Evolutionary conservation across 352 stramenopile species (phyloP), one percentile per base, ranked within the genome.

Genomic region (Globisporangium perplexum): DNA sequence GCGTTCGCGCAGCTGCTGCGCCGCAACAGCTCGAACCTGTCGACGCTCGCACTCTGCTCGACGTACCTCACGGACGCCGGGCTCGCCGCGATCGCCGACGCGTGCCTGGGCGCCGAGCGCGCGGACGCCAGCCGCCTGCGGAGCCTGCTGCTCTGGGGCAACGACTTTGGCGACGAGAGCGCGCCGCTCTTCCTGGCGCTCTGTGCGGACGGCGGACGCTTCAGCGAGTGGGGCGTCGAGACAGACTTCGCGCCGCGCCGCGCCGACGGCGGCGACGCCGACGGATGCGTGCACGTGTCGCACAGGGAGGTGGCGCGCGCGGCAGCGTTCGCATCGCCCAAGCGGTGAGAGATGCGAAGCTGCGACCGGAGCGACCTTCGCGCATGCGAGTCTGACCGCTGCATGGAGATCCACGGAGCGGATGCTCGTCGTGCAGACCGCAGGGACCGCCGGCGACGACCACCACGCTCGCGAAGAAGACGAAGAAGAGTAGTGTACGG

Each of bases 111-210:
- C n/a, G 60, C 63, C 1, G 72, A 74, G 26, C 62, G 68, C 4
- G 35, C 59, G 0, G 57, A 68, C 12, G 52, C 31, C 3, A 69
- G 56, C 26, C 60, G 39, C 26, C 62, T 90, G 10, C 49, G 55
- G 33, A 77, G 56, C 26, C 57, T 90, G 41, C 43, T 88, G 30
- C 65, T 90, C 8, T 90, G 75, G 77, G 80, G 71, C 10, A 90
- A 90, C 58, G 68, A 84, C 55, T 90, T 88, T 59, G 77, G 77
- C 20, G 44, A 50, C 7, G 50, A 53, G 24, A 66, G 73, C 2
- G 65, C 69, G 5, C 45, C 31, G 22, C 45, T 76, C 1, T 72
- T 88, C 47, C 22, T 73, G 12, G 64, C 83, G 42, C 59, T 90
- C 17, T 73, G 65, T 33, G 48, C 55, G 8, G 47, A 44, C n/a